These are phyloP conservation scores for Neopestalotiopsis rosae DNA, from an alignment of 2,329 filamentous ascomycete species.

Conservation along the genomic window DNA sequence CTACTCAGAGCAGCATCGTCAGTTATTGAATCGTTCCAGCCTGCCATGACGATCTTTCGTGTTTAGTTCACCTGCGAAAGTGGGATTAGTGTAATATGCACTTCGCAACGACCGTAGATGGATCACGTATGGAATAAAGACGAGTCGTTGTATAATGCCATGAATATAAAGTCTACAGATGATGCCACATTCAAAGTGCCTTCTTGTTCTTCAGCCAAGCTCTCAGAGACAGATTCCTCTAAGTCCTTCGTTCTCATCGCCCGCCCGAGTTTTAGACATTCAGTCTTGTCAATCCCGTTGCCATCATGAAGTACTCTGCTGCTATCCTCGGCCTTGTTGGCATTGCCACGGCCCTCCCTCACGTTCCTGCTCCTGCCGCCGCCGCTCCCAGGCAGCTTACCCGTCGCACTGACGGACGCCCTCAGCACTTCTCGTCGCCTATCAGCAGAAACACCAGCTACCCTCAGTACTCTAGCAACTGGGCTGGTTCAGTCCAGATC, in stretches of 20 bases:
- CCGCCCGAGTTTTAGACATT: background rate
- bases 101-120: background rate
- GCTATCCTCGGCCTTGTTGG: conserved; percentile 33
- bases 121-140: background rate
- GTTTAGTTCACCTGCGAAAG: background rate
- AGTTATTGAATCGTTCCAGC: background rate
- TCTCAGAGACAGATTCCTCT: background rate
- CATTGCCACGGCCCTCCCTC: conserved; percentile 36
- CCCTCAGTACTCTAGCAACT: conserved; percentile 61
- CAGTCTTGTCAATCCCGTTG: background rate
- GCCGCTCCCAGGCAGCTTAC: conserved; percentile 51
- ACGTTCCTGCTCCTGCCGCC: conserved; percentile 38
- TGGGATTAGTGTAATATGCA: conserved; percentile 1
- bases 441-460: conserved; percentile 34
- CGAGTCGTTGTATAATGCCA: background rate
- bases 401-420: conserved; percentile 41
- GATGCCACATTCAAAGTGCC: background rate
- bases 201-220: background rate
- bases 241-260: background rate
- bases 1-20: background rate
- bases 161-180: background rate
- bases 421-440: conserved; percentile 27
- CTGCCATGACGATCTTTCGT: background rate
- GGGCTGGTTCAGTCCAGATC: conserved; percentile 63
- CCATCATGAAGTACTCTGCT: conserved; percentile 54